These are phyloP conservation scores for Nannochloropsis gaditana DNA, from an alignment of 108 stramenopile species.

Conservation along the genomic window DNA sequence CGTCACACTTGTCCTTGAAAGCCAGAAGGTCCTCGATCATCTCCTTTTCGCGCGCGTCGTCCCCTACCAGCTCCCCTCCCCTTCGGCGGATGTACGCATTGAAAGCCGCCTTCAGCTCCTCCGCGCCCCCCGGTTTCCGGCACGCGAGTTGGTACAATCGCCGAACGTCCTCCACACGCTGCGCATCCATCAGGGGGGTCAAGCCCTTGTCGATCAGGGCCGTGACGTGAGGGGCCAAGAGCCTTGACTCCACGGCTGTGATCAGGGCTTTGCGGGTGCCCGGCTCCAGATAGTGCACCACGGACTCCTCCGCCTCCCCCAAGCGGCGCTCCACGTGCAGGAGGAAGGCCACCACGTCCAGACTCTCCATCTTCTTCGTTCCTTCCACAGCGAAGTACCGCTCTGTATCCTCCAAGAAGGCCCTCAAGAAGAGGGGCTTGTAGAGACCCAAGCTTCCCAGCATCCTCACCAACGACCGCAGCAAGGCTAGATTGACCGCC, in stretches of 20 bases:
- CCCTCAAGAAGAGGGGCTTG: conserved; percentile 38
- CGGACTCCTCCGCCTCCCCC: conserved; percentile 42
- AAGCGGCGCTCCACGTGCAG: conserved; percentile 50
- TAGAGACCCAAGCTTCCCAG: conserved; percentile 9
- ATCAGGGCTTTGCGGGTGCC: conserved; percentile 50
- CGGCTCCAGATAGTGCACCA: conserved; percentile 46
- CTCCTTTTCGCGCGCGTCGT: conserved; percentile 58
- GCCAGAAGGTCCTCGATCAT: conserved; percentile 53
- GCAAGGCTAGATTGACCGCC: conserved; percentile 44
- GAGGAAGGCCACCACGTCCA: conserved; percentile 52
- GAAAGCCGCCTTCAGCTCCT: conserved; percentile 24
- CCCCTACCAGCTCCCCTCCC: conserved; percentile 48
- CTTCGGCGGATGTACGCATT: conserved; percentile 25
- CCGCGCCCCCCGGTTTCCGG: conserved; percentile 18
- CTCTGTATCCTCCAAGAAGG: conserved; percentile 47
- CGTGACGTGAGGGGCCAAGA: conserved; percentile 48
- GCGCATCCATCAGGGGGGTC: conserved; percentile 43
- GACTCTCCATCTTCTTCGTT: conserved; percentile 32
- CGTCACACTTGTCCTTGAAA: conserved; percentile 73
- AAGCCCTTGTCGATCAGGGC: conserved; percentile 48
- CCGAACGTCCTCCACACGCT: conserved; percentile 47
- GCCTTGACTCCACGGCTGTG: conserved; percentile 35
- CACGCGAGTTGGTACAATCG: conserved; percentile 38
- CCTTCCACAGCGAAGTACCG: conserved; percentile 53
- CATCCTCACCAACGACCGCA: conserved; percentile 20